Evolutionary conservation across 371 early-diverging fungal species (phyloP), one percentile per base, ranked within the genome.

Genomic region (Mucor circinelloides): DNA sequence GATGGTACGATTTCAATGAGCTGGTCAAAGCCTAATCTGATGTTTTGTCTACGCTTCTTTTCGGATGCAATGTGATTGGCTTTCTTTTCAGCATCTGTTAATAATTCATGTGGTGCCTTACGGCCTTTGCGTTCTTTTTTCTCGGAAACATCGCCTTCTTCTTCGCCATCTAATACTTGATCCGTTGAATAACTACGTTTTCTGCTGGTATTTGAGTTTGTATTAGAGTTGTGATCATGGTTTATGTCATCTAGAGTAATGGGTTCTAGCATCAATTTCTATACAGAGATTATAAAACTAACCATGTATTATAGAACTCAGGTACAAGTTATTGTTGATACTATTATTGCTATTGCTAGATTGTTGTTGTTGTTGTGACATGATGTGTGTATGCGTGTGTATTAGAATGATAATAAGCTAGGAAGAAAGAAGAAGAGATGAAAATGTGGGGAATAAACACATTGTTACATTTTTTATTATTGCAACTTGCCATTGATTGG

Each of bases 11-110:
- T 83, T 48, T 90, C 90, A 32, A 89, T 87, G 56, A 96, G 87
- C 74, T 91, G 87, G 70, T 91, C 92, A 76, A 94, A 94, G 10
- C 95, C 94, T 17, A 83, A 75, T 36, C 93, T 81, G 71, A 95
- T 96, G 69, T 92, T 93, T 48, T 92, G 91, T 36, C 97, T 84
- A 65, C 97, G 90, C 73, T 94, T 93, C 73, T 96, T 93, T 77
- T 96, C 97, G 9, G 93, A 92, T 1, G 93, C 94, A 75, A 97
- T 97, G 78, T 97, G 98, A 78, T 97, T 97, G 5, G 94, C 92
- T 62, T 93, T 89, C 78, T 97, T 97, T 71, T 97, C 95, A n/a
- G 91, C 90, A 60, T 94, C 95, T 3, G 96, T 94, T 71, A 97
- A 78, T 17, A 95, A 81, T 70, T 95, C 93, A 67, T 83, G 83